phyloP scores from a whole-genome alignment of 768 basidiomycete species.

The Lyophyllum decastes region DNA sequence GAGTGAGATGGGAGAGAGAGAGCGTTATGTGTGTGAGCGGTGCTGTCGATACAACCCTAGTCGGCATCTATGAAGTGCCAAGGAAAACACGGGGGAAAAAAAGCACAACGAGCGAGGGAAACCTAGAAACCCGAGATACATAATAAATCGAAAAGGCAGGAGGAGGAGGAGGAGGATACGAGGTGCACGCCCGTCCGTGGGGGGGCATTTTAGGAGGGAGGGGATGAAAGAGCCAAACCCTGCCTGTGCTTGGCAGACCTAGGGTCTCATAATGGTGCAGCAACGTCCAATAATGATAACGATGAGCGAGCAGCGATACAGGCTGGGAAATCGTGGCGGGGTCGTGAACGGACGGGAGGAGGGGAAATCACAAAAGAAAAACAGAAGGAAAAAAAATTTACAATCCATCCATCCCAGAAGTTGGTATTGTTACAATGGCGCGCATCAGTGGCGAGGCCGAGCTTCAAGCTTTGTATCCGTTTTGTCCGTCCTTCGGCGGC shows the following conservation, averaged over 20 bases:
- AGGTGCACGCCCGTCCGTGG: background rate
- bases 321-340: background rate
- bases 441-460: background rate
- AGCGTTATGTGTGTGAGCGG: background rate
- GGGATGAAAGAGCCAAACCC: background rate
- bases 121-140: conserved; percentile 4
- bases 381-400: background rate
- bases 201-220: background rate
- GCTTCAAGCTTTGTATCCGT: background rate
- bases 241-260: background rate
- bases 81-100: background rate
- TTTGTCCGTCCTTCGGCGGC: conserved; percentile 23
- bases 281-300: conserved; percentile 8
- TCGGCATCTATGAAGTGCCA: conserved; percentile 10
- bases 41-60: conserved; percentile 17
- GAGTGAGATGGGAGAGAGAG: background rate
- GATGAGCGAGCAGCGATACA: background rate
- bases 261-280: conserved; percentile 4
- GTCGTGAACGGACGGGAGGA: background rate
- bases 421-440: background rate
- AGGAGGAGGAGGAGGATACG: background rate
- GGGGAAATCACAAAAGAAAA: background rate
- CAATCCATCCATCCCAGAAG: conserved; percentile 6
- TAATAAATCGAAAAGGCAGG: background rate
- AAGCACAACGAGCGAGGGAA: background rate